Evolutionary conservation across 2,329 filamentous ascomycete genomes (phyloP).

Genomic region (Ascochyta koolunga): DNA sequence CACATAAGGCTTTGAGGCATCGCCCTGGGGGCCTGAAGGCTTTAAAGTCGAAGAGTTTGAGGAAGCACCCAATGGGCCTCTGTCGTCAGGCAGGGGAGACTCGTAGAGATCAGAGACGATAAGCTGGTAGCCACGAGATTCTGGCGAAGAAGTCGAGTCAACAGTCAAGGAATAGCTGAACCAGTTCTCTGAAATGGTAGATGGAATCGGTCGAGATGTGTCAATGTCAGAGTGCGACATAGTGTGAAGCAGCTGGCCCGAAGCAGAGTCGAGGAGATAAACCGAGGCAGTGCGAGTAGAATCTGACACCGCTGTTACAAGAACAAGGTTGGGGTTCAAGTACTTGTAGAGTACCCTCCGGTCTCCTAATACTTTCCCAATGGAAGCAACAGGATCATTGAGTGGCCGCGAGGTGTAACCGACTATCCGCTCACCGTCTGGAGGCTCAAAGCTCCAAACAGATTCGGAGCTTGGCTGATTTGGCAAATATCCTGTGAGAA

Average conservation of each 20-base stretch:
- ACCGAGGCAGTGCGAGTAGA: slow-evolving; percentile 67
- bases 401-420: slow-evolving; percentile 70
- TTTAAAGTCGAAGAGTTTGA: slow-evolving; percentile 79
- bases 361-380: slow-evolving; percentile 90
- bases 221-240: slow-evolving; percentile 76
- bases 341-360: slow-evolving; percentile 98
- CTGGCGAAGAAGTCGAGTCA: slow-evolving; percentile 57
- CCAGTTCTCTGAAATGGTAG: slow-evolving; percentile 92
- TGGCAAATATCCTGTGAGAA: slow-evolving; percentile 41
- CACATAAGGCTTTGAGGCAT: slow-evolving; percentile 71
- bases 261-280: slow-evolving; percentile 84
- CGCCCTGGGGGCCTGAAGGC: slow-evolving; percentile 63
- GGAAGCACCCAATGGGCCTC: slow-evolving; percentile 74
- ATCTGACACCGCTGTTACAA: slow-evolving; percentile 73
- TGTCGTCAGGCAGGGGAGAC: slow-evolving; percentile 80
- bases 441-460: slow-evolving; percentile 75
- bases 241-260: slow-evolving; percentile 78
- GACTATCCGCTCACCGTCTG: slow-evolving; percentile 70
- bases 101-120: slow-evolving; percentile 90
- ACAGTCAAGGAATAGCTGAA: slow-evolving; percentile 79
- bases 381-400: slow-evolving; percentile 90
- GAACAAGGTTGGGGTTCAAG: slow-evolving; percentile 81
- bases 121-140: slow-evolving; percentile 82
- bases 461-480: slow-evolving; percentile 30
- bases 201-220: slow-evolving; percentile 72